Conservation (phyloP, 768 basidiomycete genomes). For the Tephrocybe sp. region DNA sequence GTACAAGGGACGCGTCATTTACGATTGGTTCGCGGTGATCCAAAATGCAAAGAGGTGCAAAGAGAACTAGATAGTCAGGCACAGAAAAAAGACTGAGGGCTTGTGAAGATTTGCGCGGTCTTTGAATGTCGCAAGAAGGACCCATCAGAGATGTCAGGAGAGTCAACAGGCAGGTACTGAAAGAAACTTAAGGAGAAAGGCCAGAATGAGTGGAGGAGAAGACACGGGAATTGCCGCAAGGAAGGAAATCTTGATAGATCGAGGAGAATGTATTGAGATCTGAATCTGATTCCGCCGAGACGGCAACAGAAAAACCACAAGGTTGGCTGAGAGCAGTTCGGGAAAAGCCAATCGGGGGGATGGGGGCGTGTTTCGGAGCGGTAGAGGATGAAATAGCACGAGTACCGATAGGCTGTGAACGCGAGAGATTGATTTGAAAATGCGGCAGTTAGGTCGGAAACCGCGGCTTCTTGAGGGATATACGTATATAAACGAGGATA, state of each 20-base stretch:
- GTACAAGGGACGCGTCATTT: background rate
- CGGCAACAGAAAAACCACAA: conserved; percentile 38
- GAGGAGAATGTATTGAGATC: conserved; percentile 16
- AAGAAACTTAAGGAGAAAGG: conserved; percentile 9
- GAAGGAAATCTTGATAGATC: conserved; percentile 15
- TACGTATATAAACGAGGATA: conserved; percentile 10
- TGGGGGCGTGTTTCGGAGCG: conserved; percentile 42
- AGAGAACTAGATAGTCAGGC: conserved; percentile 3
- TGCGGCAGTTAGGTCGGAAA: conserved; percentile 10
- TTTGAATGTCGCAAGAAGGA: conserved; percentile 10
- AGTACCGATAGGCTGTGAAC: conserved; percentile 38
- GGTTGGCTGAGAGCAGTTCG: conserved; percentile 24
- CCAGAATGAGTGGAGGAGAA: conserved; percentile 1
- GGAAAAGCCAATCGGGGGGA: conserved; percentile 46
- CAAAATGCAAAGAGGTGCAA: background rate
- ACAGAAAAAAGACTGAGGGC: conserved; percentile 8
- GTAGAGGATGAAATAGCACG: conserved; percentile 32
- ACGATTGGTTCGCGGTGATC: background rate
- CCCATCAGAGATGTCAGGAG: conserved; percentile 20
- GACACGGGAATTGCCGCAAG: conserved; percentile 13
- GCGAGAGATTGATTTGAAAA: conserved; percentile 25
- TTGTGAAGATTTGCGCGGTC: conserved; percentile 17
- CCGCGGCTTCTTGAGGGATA: conserved; percentile 17
- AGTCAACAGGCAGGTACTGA: conserved; percentile 13
- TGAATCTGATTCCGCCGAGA: conserved; percentile 46